These are phyloP conservation scores for Cymbopogon citratus DNA, from an alignment of 176 grass and related monocot genomes.

Conservation along the genomic window DNA sequence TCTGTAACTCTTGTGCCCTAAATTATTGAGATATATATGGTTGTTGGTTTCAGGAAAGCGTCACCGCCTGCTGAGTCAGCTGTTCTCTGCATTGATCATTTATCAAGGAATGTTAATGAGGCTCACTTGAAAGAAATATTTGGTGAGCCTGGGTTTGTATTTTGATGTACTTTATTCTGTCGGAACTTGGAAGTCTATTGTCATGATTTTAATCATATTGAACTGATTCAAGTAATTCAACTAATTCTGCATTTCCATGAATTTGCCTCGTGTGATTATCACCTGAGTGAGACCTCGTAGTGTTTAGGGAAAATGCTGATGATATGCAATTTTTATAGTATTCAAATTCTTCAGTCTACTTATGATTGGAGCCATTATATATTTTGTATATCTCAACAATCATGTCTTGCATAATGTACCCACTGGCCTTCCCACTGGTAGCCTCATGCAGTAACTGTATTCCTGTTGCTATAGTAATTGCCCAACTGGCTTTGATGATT, in stretches of 20 bases:
- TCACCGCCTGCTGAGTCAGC: conserved; percentile 70
- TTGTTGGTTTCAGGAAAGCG: conserved; percentile 67
- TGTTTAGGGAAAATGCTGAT: not conserved
- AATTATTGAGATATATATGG: not conserved
- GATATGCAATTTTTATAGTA: not conserved
- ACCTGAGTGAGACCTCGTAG: not conserved
- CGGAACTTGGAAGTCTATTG: not conserved
- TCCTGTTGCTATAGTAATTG: not conserved
- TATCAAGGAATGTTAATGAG: conserved; percentile 95
- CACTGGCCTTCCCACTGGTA: not conserved
- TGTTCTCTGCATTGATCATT: conserved; percentile 91
- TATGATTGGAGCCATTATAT: not conserved
- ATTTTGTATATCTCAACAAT: not conserved
- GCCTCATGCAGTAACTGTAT: not conserved
- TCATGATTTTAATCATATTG: not conserved
- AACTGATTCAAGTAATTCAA: not conserved
- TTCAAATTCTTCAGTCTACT: not conserved
- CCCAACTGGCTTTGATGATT: not conserved
- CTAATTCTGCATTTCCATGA: not conserved
- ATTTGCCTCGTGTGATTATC: not conserved
- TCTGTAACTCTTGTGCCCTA: not conserved
- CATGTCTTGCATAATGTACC: not conserved
- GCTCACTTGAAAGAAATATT: conserved; percentile 99
- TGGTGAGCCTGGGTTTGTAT: conserved; percentile 45
- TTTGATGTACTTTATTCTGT: not conserved